Base-by-base conservation (phyloP, 441 rosid genomes). In the Metrosideros polymorpha region DNA sequence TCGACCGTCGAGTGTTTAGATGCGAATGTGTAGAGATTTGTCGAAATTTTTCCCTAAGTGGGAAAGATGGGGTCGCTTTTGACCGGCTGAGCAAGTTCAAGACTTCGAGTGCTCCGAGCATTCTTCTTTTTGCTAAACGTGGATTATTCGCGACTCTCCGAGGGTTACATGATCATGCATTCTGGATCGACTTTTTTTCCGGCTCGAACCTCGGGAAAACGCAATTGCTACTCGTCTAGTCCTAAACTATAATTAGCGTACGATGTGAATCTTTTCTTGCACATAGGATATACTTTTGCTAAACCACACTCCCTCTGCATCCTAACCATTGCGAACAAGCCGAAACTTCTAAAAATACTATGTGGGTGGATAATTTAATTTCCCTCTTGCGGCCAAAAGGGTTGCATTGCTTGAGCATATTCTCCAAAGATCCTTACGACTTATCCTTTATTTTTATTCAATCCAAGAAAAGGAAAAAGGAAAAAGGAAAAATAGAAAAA, bases 401-500 rank as follows among this genome's bases (percentile, higher is more conserved):
- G 61, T 35, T 35, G 79, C 79, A 22, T 39, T 18, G 45, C 15
- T 25, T 5, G n/a, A 22, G 79, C 47, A 71, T 71, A 39, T 39
- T 39, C 79, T 39, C n/a, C 15, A 71, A 39, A 22, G 79, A 66
- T 66, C 79, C 79, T 5, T 10, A 3, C 1, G 79, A 42, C 17
- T 39, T 22, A n/a, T 42, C 79, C 79, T 19, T 66, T 35, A 35
- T 35, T 66, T 63, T 54, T 53, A 15, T 54, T 24, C 4, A 18
- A 63, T 63, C 43, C 43, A 9, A 35, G 76, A 1, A 9, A 10
- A 6, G 4, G 4, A 19, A 18, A 18, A 18, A 2, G 17, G 52
- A 19, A 3, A 19, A 3, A 6, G 7, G 0, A 1, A 0, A 8
- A 32, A 4, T 14, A 22, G 0, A 22, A 10, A 19, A 66, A 19